These are phyloP conservation scores for Penicillium waksmanii DNA, from an alignment of 495 filamentous ascomycete species.

Conservation along the genomic window DNA sequence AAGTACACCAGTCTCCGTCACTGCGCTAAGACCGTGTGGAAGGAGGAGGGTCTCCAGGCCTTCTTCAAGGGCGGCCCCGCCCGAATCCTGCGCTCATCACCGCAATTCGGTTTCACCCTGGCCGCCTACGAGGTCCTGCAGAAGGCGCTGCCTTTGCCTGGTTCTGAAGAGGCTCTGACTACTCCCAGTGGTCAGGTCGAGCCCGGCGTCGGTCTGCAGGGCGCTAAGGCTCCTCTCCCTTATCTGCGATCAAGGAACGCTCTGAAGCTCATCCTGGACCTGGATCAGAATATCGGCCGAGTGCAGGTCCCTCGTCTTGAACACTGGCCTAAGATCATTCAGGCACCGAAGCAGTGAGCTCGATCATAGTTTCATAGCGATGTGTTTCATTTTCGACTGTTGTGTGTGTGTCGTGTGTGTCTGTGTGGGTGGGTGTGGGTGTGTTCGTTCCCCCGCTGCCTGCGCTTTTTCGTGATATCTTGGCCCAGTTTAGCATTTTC, in stretches of 20 bases:
- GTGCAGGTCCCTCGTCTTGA: slow-evolving; percentile 59
- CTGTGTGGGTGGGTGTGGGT: too few species aligned
- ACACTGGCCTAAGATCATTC: slow-evolving; percentile 47
- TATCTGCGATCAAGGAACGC: slow-evolving; percentile 89
- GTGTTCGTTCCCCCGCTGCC: slow-evolving; percentile 8
- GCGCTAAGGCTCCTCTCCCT: slow-evolving; percentile 70
- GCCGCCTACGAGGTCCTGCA: slow-evolving; percentile 93
- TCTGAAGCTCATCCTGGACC: slow-evolving; percentile 93
- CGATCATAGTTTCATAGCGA: slow-evolving; percentile 34
- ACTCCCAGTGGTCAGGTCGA: slow-evolving; percentile 49
- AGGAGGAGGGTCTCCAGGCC: slow-evolving; percentile 89
- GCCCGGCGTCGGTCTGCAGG: slow-evolving; percentile 58
- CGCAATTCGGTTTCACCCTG: slow-evolving; percentile 97
- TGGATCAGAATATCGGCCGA: slow-evolving; percentile 88
- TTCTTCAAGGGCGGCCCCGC: slow-evolving; percentile 99
- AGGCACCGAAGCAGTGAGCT: slow-evolving; percentile 38
- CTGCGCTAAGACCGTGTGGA: slow-evolving; percentile 77
- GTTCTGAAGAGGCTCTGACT: slow-evolving; percentile 52
- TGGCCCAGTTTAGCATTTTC: slow-evolving; percentile 4
- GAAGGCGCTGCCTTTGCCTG: slow-evolving; percentile 79
- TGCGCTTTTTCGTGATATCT: slow-evolving; percentile 12
- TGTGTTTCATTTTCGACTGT: slow-evolving; percentile 22
- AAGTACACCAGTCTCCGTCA: slow-evolving; percentile 86
- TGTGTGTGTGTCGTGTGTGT: background rate
- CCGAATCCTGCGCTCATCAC: slow-evolving; percentile 89